Percentiles rank a stretch among this genome's conserved stretches.
Conservation (phyloP, 2,329 filamentous ascomycete species). For the Microthyrium microscopicum region DNA sequence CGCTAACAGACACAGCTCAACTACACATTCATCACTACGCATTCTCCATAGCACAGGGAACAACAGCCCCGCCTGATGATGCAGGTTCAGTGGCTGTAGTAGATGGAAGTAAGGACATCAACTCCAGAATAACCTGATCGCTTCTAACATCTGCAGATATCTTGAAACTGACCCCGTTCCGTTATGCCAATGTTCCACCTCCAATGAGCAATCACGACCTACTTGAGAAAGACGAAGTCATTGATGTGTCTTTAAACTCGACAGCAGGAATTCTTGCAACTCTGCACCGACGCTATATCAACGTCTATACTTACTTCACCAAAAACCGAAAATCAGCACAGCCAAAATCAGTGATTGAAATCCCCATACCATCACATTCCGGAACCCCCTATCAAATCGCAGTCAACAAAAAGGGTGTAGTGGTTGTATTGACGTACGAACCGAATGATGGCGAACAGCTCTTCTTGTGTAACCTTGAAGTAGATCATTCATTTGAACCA, state of each 20-base stretch:
- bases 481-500: neutral
- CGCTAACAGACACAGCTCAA: conserved; percentile 17
- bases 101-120: conserved; percentile 46
- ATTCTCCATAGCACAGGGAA: conserved; percentile 51
- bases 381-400: conserved; percentile 3
- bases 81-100: conserved; percentile 67
- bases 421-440: conserved; percentile 1
- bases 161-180: conserved; percentile 73
- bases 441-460: too few species aligned
- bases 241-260: conserved; percentile 53
- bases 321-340: conserved; percentile 34
- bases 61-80: conserved; percentile 55
- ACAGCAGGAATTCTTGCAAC: conserved; percentile 41
- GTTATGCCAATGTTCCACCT: conserved; percentile 71
- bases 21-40: conserved; percentile 50
- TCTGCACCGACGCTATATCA: conserved; percentile 48
- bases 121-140: neutral
- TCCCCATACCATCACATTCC: neutral
- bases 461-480: too few species aligned
- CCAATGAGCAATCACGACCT: conserved; percentile 81
- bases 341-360: conserved; percentile 24
- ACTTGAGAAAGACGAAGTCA: conserved; percentile 39
- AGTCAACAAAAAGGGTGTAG: neutral
- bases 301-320: conserved; percentile 53
- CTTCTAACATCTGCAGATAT: conserved; percentile 23